Percentiles rank a stretch among this genome's conserved stretches.
These are phyloP conservation scores for Gossypium lobatum DNA, from an alignment of 441 rosid species.

Conservation along the genomic window DNA sequence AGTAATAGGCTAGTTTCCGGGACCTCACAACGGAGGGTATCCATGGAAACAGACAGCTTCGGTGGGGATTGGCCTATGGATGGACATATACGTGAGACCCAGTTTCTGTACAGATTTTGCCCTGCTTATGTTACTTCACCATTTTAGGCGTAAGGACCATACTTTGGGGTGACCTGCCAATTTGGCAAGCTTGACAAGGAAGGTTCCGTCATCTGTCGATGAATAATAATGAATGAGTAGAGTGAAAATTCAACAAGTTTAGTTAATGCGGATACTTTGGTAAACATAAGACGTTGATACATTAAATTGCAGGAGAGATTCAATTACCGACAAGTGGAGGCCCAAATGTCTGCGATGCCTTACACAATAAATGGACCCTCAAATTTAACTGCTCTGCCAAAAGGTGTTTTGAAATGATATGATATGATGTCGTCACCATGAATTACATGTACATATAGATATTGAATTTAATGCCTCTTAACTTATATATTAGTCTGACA, in stretches of 20 bases:
- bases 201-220: constrained; percentile 45
- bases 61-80: constrained; percentile 53
- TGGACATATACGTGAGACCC: constrained; percentile 45
- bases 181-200: constrained; percentile 46
- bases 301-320: not conserved
- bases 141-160: constrained; percentile 46
- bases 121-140: constrained; percentile 47
- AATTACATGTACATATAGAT: not conserved
- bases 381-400: too few species aligned
- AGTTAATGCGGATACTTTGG: not conserved
- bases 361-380: too few species aligned
- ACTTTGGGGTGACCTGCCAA: constrained; percentile 39
- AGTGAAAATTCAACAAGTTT: not conserved
- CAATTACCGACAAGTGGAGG: not conserved
- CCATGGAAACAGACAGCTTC: constrained; percentile 46
- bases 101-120: constrained; percentile 44
- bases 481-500: too few species aligned
- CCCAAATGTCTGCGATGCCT: not conserved
- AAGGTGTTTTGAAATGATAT: too few species aligned
- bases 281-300: not conserved
- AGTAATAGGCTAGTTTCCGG: constrained; percentile 44
- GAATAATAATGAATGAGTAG: not conserved
- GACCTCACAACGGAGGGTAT: constrained; percentile 33
- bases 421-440: not conserved
- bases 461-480: not conserved